These are phyloP conservation scores for Eimeria praecox DNA, from an alignment of 169 alveolate species.

Conservation along the genomic window DNA sequence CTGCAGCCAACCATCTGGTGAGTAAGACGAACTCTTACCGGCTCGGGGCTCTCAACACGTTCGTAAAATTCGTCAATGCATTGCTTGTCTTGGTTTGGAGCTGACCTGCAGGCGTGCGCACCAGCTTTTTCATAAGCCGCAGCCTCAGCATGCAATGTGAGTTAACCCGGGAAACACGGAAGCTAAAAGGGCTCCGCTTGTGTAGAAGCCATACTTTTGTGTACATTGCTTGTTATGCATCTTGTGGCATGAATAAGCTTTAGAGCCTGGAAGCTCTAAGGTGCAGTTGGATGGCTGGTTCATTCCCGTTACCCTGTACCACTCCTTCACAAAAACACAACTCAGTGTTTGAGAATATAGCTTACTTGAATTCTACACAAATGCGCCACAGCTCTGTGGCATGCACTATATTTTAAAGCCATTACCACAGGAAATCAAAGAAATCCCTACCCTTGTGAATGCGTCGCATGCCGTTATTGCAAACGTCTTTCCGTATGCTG, in stretches of 20 bases:
- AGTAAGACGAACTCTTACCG: not conserved
- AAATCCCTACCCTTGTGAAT: slow-evolving; percentile 88
- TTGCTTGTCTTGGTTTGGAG: not conserved
- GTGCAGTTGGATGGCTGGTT: slow-evolving; percentile 20
- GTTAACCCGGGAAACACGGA: not conserved
- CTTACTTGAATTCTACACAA: not conserved
- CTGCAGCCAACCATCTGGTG: not conserved
- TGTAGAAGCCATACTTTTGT: not conserved
- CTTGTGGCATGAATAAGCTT: not conserved
- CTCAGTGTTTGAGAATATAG: slow-evolving; percentile 23
- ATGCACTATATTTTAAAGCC: not conserved
- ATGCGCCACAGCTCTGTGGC: not conserved
- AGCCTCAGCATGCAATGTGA: not conserved
- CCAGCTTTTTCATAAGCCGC: not conserved
- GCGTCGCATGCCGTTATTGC: slow-evolving; percentile 88
- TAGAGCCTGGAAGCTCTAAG: not conserved
- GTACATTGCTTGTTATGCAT: not conserved
- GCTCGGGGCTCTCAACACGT: slow-evolving; percentile 54
- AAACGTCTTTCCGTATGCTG: slow-evolving; percentile 88
- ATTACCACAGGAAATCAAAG: not conserved
- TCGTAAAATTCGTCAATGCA: slow-evolving; percentile 25
- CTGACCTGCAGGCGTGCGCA: slow-evolving; percentile 15
- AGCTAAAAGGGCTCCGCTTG: not conserved
- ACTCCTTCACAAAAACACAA: slow-evolving; percentile 56
- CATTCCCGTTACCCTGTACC: slow-evolving; percentile 59